Base-by-base conservation (phyloP, 176 grass and related monocot species). In the Poa annua region DNA sequence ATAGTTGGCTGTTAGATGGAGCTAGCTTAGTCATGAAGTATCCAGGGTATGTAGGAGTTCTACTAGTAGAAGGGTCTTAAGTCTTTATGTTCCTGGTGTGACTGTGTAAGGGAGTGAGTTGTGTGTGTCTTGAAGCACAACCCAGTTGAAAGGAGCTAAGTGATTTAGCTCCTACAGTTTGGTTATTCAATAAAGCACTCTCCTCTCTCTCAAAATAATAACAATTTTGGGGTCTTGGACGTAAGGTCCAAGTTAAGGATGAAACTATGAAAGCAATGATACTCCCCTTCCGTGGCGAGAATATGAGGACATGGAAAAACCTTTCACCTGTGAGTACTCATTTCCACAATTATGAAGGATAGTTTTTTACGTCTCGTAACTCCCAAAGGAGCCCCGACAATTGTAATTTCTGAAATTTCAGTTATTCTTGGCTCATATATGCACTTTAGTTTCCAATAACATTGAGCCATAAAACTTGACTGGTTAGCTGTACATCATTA, bases 401-500 rank as follows among this genome's bases (percentile, higher is more conserved):
- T 65, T 35, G 22, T 50, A 48, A 16, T 85, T 8, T 39, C 19
- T 71, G 4, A 47, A 44, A 74, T 64, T 64, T 83, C 29, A 6
- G 21, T 87, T 47, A 8, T 25, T 83, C 26, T 49, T 57, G 19
- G 17, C 48, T 60, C 71, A 41, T 21, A 4, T 71, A 35, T 60
- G 55, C 3, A 17, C 20, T 48, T 76, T 35, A 42, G 51, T 84
- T 80, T 42, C 13, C 22, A 78, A 15, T 59, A 22, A 10, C 65
- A 75, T 67, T 6, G 55, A 81, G 12, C n/a, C 66, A 71, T 34
- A 54, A 72, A 24, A 24, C 25, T 39, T 33, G 11, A 7, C 51
- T 75, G 44, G 53, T 48, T 61, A 34, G 26, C 57, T 42, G 63
- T 85, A 35, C 24, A 36, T 64, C 63, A n/a, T 72, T 78, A 11